Percentiles rank a stretch among this genome's conserved stretches.
Conservation (phyloP, 208 protist species). For the Trypanosoma lewisi region DNA sequence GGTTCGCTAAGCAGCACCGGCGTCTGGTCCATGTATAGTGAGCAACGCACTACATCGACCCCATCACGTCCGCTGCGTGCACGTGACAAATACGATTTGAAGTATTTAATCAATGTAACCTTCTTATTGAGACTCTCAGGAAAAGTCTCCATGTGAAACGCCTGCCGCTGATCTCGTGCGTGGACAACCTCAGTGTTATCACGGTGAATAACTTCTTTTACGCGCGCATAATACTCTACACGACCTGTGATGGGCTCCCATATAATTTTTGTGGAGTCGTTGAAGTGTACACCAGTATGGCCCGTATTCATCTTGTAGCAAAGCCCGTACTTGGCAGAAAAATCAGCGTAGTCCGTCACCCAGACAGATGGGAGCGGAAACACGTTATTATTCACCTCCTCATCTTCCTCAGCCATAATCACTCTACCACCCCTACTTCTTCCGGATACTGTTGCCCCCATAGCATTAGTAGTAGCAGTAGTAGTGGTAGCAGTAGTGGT, state of each 20-base stretch:
- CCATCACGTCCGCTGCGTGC: conserved; percentile 35
- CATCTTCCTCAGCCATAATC: neutral
- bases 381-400: conserved; percentile 10
- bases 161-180: conserved; percentile 72
- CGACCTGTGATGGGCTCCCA: conserved; percentile 69
- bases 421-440: neutral
- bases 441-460: too few species aligned
- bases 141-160: conserved; percentile 66
- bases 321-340: conserved; percentile 97
- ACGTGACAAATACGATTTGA: conserved; percentile 83
- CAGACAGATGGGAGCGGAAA: conserved; percentile 65
- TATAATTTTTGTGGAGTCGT: conserved; percentile 96
- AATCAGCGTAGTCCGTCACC: conserved; percentile 93
- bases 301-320: conserved; percentile 94
- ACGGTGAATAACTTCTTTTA: conserved; percentile 51
- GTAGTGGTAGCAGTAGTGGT: neutral
- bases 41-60: conserved; percentile 66
- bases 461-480: too few species aligned
- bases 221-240: conserved; percentile 78
- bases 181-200: conserved; percentile 32
- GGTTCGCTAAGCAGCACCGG: conserved; percentile 43
- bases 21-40: conserved; percentile 31
- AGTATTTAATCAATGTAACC: conserved; percentile 96
- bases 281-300: conserved; percentile 96
- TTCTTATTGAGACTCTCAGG: conserved; percentile 95